Conservation (phyloP, 225 moss, liverwort and hornwort species). For the Thuidium tamariscinum region DNA sequence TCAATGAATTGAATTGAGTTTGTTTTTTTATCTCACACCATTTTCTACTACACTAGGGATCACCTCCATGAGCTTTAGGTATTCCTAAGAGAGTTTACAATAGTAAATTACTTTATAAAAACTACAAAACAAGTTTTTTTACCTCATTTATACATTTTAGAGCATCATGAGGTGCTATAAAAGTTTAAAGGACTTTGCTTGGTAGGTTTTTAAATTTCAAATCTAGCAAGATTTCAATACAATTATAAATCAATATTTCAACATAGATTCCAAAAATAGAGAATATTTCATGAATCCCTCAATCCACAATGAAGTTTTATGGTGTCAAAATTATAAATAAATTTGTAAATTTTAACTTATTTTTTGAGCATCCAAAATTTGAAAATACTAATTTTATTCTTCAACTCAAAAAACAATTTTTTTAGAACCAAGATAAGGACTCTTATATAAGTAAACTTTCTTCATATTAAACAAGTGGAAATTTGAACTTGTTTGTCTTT, state of each 20-base stretch:
- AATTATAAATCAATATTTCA: not conserved
- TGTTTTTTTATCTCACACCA: too few relatives aligned
- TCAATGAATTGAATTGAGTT: not conserved
- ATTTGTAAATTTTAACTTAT: not conserved
- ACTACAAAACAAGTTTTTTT: not conserved
- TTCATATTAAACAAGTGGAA: fast-evolving
- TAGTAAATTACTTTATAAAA: too few relatives aligned
- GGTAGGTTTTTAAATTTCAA: not conserved
- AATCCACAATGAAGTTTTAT: not conserved
- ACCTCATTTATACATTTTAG: not conserved
- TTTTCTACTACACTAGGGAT: too few relatives aligned
- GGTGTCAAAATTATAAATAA: not conserved
- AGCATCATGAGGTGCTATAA: fast-evolving
- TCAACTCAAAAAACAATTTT: not conserved
- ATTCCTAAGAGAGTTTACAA: not conserved
- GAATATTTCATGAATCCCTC: not conserved
- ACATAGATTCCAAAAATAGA: too few relatives aligned
- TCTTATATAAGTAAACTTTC: not conserved
- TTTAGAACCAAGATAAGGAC: not conserved
- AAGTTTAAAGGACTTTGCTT: not conserved
- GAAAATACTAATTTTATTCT: not conserved
- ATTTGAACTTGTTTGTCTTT: not conserved
- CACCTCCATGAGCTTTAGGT: too few relatives aligned
- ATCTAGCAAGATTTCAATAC: not conserved
- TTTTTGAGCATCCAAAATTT: not conserved